These are phyloP conservation scores for Ceraceosorus guamensis DNA, from an alignment of 1,284 basidiomycete species.

Conservation along the genomic window DNA sequence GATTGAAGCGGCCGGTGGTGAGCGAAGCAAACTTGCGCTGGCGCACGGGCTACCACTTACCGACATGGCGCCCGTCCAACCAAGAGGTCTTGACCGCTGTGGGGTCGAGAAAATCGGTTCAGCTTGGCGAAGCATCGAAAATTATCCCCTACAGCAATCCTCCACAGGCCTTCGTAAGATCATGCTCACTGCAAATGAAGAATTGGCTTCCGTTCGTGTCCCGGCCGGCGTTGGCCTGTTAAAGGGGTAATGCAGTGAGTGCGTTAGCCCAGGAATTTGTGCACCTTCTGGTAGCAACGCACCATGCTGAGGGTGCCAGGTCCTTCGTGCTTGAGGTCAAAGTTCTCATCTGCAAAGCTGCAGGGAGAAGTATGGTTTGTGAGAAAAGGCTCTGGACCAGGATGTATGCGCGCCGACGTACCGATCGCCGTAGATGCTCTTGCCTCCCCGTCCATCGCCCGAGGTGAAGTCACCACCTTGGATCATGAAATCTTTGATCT, in stretches of 20 bases:
- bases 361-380: neutral
- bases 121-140: neutral
- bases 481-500: slow-evolving; percentile 4
- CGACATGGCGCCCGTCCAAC: slow-evolving; percentile 57
- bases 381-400: too few relatives aligned
- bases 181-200: slow-evolving; percentile 17
- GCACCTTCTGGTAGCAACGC: slow-evolving; percentile 1
- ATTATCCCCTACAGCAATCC: neutral
- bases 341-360: slow-evolving; percentile 21
- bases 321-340: slow-evolving; percentile 19
- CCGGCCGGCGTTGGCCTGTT: slow-evolving; percentile 50
- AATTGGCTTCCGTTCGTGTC: slow-evolving; percentile 33
- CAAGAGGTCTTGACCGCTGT: slow-evolving; percentile 51
- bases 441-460: slow-evolving; percentile 44
- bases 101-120: neutral
- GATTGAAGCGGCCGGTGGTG: neutral
- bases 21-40: neutral
- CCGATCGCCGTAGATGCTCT: slow-evolving; percentile 37
- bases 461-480: slow-evolving; percentile 45
- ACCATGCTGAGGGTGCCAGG: slow-evolving; percentile 14
- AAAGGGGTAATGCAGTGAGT: neutral
- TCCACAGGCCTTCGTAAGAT: neutral
- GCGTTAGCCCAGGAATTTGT: neutral
- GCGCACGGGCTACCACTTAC: slow-evolving; percentile 12
- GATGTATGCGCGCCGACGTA: too few relatives aligned